These are phyloP conservation scores for Gastrolobium bilobum DNA, from an alignment of 306 rosid genomes.

Conservation along the genomic window DNA sequence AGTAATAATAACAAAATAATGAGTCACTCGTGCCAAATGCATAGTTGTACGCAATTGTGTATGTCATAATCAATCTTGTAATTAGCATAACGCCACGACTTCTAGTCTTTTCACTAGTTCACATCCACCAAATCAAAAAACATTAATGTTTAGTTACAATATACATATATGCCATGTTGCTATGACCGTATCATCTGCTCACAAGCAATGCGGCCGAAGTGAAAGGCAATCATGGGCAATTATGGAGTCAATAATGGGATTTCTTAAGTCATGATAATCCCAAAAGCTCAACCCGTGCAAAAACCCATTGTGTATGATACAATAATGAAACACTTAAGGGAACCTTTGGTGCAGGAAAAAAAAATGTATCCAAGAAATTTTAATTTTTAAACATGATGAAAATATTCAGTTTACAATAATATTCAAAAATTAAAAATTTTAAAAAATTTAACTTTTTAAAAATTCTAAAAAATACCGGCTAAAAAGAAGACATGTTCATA, in stretches of 20 bases:
- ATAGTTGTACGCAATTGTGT: slow-evolving; percentile 17
- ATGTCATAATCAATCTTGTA: slow-evolving; percentile 9
- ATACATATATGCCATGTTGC: background rate
- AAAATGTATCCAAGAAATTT: no score
- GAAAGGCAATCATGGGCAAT: slow-evolving; percentile 48
- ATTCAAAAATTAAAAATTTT: no score
- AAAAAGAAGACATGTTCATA: no score
- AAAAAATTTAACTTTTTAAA: no score
- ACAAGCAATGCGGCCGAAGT: slow-evolving; percentile 43
- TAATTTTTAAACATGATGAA: no score
- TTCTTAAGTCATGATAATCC: slow-evolving; percentile 40
- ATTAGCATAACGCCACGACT: slow-evolving; percentile 20
- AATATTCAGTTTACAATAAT: no score
- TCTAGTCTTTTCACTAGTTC: slow-evolving; percentile 41
- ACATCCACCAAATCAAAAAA: slow-evolving; percentile 47
- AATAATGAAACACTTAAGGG: slow-evolving; percentile 32
- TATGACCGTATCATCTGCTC: slow-evolving; percentile 32
- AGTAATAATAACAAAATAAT: background rate
- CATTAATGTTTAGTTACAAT: slow-evolving; percentile 33
- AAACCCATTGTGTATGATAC: slow-evolving; percentile 33
- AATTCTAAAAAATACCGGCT: no score
- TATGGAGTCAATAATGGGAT: slow-evolving; percentile 42
- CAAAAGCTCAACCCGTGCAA: slow-evolving; percentile 53
- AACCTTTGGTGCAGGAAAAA: no score
- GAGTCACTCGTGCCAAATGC: slow-evolving; percentile 30